These are phyloP conservation scores for Phytophthora syringae DNA, from an alignment of 352 stramenopile genomes.

Conservation along the genomic window DNA sequence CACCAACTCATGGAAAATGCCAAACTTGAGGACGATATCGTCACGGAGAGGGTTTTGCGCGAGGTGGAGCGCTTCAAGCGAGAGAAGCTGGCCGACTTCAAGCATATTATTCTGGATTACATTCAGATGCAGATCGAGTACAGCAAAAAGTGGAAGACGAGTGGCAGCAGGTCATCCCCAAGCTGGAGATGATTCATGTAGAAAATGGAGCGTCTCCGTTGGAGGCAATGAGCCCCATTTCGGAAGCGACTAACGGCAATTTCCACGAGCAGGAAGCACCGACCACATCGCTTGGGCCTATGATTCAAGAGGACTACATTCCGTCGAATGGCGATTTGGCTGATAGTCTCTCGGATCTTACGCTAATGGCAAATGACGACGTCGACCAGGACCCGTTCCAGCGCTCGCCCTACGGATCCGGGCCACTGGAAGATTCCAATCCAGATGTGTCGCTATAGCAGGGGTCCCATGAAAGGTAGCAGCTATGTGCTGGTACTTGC, in stretches of 20 bases:
- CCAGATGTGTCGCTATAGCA: constrained; percentile 42
- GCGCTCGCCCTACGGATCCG: constrained; percentile 39
- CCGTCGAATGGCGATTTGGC: constrained; percentile 59
- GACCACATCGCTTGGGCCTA: constrained; percentile 25
- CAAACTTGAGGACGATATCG: constrained; percentile 94
- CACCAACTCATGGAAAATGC: constrained; percentile 89
- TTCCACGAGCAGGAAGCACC: constrained; percentile 22
- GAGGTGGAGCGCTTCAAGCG: constrained; percentile 98
- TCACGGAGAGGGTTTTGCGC: constrained; percentile 94
- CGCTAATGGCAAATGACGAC: constrained; percentile 48
- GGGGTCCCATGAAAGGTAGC: neutral
- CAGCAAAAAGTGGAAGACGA: constrained; percentile 93
- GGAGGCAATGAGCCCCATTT: constrained; percentile 48
- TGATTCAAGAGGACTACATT: constrained; percentile 85
- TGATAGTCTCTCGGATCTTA: constrained; percentile 61
- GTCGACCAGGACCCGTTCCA: constrained; percentile 34
- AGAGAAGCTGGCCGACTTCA: constrained; percentile 96
- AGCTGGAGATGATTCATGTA: constrained; percentile 77
- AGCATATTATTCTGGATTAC: constrained; percentile 96
- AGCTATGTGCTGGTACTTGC: constrained; percentile 9
- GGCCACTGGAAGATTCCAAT: constrained; percentile 38
- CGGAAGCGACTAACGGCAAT: constrained; percentile 23
- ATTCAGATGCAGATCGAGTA: constrained; percentile 97
- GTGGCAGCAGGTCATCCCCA: constrained; percentile 81
- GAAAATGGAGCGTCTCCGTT: constrained; percentile 45